phyloP scores from a whole-genome alignment of 768 basidiomycete genomes.

The Tulasnella calospora region DNA sequence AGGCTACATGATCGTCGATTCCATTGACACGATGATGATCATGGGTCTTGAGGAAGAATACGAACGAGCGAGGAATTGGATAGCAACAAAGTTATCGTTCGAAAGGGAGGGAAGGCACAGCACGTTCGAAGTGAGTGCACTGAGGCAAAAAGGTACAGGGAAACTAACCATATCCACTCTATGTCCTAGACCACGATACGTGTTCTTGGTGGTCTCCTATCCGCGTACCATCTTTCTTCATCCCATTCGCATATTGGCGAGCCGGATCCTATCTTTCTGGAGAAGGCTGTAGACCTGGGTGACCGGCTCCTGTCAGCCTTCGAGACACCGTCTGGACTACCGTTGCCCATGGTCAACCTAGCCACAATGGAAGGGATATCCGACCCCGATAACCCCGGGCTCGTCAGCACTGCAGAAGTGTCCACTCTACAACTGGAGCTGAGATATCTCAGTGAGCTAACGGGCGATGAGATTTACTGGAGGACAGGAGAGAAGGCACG shows the following conservation, averaged over 20 bases:
- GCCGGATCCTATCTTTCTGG: conserved; percentile 59
- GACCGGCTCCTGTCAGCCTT: conserved; percentile 80
- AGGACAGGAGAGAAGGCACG: conserved; percentile 64
- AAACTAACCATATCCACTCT: conserved; percentile 17
- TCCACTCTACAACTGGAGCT: conserved; percentile 89
- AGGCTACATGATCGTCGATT: conserved; percentile 84
- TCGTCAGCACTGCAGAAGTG: conserved; percentile 76
- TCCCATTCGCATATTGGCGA: conserved; percentile 55
- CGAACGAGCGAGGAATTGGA: conserved; percentile 69
- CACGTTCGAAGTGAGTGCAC: conserved; percentile 74
- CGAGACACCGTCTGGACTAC: conserved; percentile 75
- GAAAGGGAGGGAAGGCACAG: conserved; percentile 77
- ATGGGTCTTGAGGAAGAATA: conserved; percentile 51
- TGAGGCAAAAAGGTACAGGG: background rate
- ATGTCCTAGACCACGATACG: conserved; percentile 77
- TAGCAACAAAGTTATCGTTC: conserved; percentile 61
- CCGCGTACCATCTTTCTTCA: conserved; percentile 73
- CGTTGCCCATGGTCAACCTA: conserved; percentile 72
- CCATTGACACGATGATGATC: conserved; percentile 79
- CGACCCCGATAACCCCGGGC: conserved; percentile 52
- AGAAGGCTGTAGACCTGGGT: conserved; percentile 75
- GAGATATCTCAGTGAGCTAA: conserved; percentile 75
- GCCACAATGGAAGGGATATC: conserved; percentile 53
- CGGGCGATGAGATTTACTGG: conserved; percentile 77
- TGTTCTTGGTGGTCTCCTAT: conserved; percentile 81